A percentile compares a stretch with the other conserved stretches of the same genome.
phyloP scores from a whole-genome alignment of 345 rosid species.

The Aquilaria malaccensis region DNA sequence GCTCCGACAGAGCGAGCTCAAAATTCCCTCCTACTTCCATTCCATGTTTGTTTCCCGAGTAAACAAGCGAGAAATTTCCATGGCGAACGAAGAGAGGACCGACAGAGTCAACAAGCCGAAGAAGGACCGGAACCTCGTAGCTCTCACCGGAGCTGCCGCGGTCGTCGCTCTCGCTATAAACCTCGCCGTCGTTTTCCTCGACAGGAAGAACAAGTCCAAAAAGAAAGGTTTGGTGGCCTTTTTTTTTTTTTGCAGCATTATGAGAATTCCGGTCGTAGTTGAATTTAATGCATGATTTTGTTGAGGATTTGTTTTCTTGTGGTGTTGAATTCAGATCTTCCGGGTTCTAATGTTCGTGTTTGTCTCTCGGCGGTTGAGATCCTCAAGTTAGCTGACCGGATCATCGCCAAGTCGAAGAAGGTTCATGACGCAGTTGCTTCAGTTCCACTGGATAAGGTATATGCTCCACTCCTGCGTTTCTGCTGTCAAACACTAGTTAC shows the following conservation, averaged over 20 bases:
- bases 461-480: neutral
- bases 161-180: conserved; percentile 49
- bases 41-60: conserved; percentile 24
- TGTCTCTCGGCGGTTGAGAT: conserved; percentile 68
- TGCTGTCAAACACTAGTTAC: neutral
- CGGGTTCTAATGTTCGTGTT: conserved; percentile 52
- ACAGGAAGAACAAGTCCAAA: conserved; percentile 36
- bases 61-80: conserved; percentile 1
- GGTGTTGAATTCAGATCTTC: conserved; percentile 45
- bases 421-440: conserved; percentile 74
- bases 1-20: neutral
- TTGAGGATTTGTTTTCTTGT: neutral
- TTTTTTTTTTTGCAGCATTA: neutral
- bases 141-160: conserved; percentile 78
- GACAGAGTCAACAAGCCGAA: conserved; percentile 30
- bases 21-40: conserved; percentile 30
- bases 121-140: conserved; percentile 36
- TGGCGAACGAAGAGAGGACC: conserved; percentile 30
- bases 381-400: conserved; percentile 54
- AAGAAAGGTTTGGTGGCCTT: conserved; percentile 38
- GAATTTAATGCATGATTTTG: neutral
- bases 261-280: neutral
- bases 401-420: conserved; percentile 54
- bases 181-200: conserved; percentile 64
- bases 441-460: conserved; percentile 75